Percentiles rank a stretch among this genome's conserved stretches.
Conservation (phyloP, 1,284 basidiomycete species). For the Microbotryum lychnidis-dioicae region DNA sequence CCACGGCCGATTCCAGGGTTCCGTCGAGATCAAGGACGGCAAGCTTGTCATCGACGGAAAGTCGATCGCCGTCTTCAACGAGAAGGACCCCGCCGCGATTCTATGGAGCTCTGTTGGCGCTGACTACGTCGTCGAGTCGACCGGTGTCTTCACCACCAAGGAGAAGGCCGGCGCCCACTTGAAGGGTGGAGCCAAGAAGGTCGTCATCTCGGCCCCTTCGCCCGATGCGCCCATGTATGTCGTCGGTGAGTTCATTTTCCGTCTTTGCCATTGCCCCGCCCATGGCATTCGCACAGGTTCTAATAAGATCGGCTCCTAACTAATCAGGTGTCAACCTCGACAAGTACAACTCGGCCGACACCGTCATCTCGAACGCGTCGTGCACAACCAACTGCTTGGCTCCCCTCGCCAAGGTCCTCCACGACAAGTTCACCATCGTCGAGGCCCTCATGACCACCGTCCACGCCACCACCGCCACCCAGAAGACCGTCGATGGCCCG, state of each 20-base stretch:
- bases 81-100: slow-evolving; percentile 83
- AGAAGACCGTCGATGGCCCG: slow-evolving; percentile 98
- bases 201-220: slow-evolving; percentile 98
- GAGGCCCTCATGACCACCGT: slow-evolving; percentile 99
- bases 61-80: slow-evolving; percentile 68
- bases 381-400: slow-evolving; percentile 99
- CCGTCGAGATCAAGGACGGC: slow-evolving; percentile 65
- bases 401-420: slow-evolving; percentile 93
- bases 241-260: slow-evolving; percentile 30
- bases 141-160: slow-evolving; percentile 97
- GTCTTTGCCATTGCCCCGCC: slow-evolving; percentile 41
- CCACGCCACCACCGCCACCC: slow-evolving; percentile 77
- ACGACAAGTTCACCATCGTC: slow-evolving; percentile 91
- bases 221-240: slow-evolving; percentile 89
- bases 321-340: slow-evolving; percentile 88
- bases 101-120: slow-evolving; percentile 74
- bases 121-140: slow-evolving; percentile 94
- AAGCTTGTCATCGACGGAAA: slow-evolving; percentile 84
- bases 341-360: slow-evolving; percentile 80
- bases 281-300: slow-evolving; percentile 46
- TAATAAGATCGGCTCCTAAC: not conserved
- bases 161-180: slow-evolving; percentile 84
- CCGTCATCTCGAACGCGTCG: slow-evolving; percentile 93
- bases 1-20: slow-evolving; percentile 90
- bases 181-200: slow-evolving; percentile 99